Base-by-base conservation (phyloP, 129 eudicot genomes). In the Scalesia atractyloides region DNA sequence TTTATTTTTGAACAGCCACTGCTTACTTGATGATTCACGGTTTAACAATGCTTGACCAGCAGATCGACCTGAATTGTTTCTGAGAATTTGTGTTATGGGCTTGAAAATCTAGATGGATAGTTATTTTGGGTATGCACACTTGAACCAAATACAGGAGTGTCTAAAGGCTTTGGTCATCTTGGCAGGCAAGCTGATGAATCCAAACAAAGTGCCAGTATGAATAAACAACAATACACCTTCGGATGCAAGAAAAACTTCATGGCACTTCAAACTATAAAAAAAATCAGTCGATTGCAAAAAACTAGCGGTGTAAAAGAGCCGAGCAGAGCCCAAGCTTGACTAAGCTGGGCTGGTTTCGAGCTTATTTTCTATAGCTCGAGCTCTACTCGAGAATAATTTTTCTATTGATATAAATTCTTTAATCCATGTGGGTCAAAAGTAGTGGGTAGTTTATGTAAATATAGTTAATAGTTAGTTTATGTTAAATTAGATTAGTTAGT, bases 111-210 rank as follows among this genome's bases (percentile, higher is more conserved):
- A 48, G 88, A 82, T 6, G 68, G 66, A 58, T 81, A 24, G 72
- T 84, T 30, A 37, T 53, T 82, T 2, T 85, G 72, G 69, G 84
- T 34, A 26, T 65, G 49, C 60, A 70, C 70, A 78, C 30, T 75
- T 47, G 86, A 80, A 20, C 76, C 83, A 80, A 80, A 80, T 41
- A 75, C 74, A 12, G 91, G 89, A 73, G 48, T 30, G 44, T 87
- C 89, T 44, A 56, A 64, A 8, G 69, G 69, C 68, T 87, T 77
- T 83, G 14, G 73, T 83, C 57, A 52, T 60, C 74, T 79, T 79
- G 2, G 86, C 76, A 79, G 91, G 86, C 39, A 84, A 79, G 75
- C 97, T 91, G 69, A 1, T 9, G 62, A 56, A 0, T 56, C 10
- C 34, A 56, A 56, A 56, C 62, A 56, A 19, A 56, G 34, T 56